A percentile compares a stretch with the other conserved stretches of the same genome.
These are phyloP conservation scores for Phaffia tasmanica DNA, from an alignment of 768 basidiomycete species.

Conservation along the genomic window DNA sequence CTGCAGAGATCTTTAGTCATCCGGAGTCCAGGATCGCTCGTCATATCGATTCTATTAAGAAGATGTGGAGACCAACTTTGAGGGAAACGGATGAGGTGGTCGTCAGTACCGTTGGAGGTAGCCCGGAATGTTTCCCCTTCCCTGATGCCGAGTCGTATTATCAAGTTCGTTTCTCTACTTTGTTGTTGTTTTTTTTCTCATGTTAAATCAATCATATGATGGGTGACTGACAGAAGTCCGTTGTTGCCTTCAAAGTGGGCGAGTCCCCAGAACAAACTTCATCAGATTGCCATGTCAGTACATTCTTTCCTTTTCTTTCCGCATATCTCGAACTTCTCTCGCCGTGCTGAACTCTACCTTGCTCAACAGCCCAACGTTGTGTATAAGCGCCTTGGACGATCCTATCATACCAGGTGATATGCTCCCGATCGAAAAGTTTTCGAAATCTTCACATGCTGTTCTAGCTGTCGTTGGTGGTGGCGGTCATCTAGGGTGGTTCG, in stretches of 20 bases:
- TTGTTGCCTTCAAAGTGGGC: slow-evolving; percentile 29
- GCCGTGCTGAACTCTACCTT: not conserved
- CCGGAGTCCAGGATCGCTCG: slow-evolving; percentile 15
- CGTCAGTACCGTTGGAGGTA: slow-evolving; percentile 12
- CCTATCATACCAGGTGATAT: slow-evolving; percentile 36
- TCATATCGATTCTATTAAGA: slow-evolving; percentile 2
- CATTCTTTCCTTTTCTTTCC: not conserved
- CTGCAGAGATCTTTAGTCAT: slow-evolving; percentile 2
- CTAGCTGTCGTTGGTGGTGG: slow-evolving; percentile 35
- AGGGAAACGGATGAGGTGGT: slow-evolving; percentile 22
- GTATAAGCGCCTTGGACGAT: slow-evolving; percentile 39
- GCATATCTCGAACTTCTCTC: not conserved
- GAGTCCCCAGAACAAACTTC: slow-evolving; percentile 31
- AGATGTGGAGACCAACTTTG: slow-evolving; percentile 11
- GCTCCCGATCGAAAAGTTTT: slow-evolving; percentile 33
- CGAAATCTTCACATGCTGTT: slow-evolving; percentile 33
- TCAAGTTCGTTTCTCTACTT: slow-evolving; percentile 1
- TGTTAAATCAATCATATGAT: no score
- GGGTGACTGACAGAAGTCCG: no score
- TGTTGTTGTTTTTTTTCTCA: no score
- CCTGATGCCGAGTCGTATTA: slow-evolving; percentile 35
- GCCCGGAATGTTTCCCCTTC: slow-evolving; percentile 33
- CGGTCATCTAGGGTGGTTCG: slow-evolving; percentile 35
- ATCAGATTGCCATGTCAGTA: slow-evolving; percentile 32
- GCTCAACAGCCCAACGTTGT: slow-evolving; percentile 32